Conservation (phyloP, 2,329 filamentous ascomycete genomes). For the Paradendryphiella salina region DNA sequence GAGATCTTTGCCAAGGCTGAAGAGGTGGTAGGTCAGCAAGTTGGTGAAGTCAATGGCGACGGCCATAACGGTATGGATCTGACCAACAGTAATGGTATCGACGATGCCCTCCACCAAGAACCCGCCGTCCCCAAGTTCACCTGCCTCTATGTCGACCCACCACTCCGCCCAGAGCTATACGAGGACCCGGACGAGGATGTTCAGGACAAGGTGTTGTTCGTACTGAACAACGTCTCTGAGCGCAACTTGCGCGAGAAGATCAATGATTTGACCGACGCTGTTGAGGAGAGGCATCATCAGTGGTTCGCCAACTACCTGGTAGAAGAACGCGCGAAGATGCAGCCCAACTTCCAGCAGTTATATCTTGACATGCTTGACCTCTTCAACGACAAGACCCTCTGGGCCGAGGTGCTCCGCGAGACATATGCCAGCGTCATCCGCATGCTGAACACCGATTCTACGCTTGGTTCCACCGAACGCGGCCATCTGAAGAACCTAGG, state of each 20-base stretch:
- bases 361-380: slow-evolving; percentile 88
- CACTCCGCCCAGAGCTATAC: slow-evolving; percentile 64
- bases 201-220: slow-evolving; percentile 92
- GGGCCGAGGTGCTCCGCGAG: slow-evolving; percentile 87
- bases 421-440: slow-evolving; percentile 85
- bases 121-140: slow-evolving; percentile 71
- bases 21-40: slow-evolving; percentile 72
- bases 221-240: slow-evolving; percentile 94
- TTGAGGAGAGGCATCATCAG: slow-evolving; percentile 82
- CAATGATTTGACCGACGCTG: slow-evolving; percentile 73
- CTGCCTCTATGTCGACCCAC: slow-evolving; percentile 75
- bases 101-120: slow-evolving; percentile 64
- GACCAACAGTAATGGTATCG: slow-evolving; percentile 68
- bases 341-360: slow-evolving; percentile 92
- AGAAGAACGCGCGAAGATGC: slow-evolving; percentile 93
- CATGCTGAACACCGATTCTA: slow-evolving; percentile 87
- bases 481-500: slow-evolving; percentile 91
- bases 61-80: slow-evolving; percentile 55
- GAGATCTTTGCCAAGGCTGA: slow-evolving; percentile 83
- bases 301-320: slow-evolving; percentile 97
- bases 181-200: slow-evolving; percentile 83
- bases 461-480: slow-evolving; percentile 82
- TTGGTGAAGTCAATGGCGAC: slow-evolving; percentile 59
- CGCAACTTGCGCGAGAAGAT: slow-evolving; percentile 85
- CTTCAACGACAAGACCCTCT: slow-evolving; percentile 76